Evolutionary conservation across 805 yeast genomes (phyloP), one percentile per base, ranked within the genome.

Genomic region (Ogataea wickerhamii): DNA sequence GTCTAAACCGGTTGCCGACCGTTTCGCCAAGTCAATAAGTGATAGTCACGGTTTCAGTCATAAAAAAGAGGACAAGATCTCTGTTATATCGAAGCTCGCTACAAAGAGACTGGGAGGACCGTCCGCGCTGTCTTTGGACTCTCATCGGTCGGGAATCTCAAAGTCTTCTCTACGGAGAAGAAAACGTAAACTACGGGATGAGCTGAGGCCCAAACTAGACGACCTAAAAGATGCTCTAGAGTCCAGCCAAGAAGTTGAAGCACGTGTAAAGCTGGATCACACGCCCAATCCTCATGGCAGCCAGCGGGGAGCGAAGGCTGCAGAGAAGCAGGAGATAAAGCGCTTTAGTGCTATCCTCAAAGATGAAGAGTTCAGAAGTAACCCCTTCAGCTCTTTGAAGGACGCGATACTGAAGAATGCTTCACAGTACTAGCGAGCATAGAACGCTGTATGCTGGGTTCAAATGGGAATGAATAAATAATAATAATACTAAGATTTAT

Each of bases 331-430:
- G 32, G 94, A 84, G 53, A 68, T 73, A 40, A 64, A 66, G 43
- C 67, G 82, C 45, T 85, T 86, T 55, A 74, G 70, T 12, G 60
- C 66, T 27, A 76, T 83, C 4, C 60, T 86, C 41, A 71, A 70
- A 36, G 76, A 80, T 49, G 56, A 68, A 26, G 58, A 62, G 18
- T 82, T 80, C 48, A 71, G 78, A 60, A 58, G 65, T 37, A 71
- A 76, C 24, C 87, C 89, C 2, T 84, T 85, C 53, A 70, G 69
- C 27, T 74, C 88, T 3, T 66, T 86, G 48, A 79, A 73, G 53
- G 74, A 72, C 35, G 80, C 81, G n/a, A 76, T 77, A 28, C 60
- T 63, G 42, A 54, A 49, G 11, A 57, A 61, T 36, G 27, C 51
- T 21, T 28, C 36, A 6, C 48, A 37, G 28, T 45, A 46, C 20